Evolutionary conservation across 2,329 filamentous ascomycete species (phyloP).

Genomic region (Elsinoe perseae): DNA sequence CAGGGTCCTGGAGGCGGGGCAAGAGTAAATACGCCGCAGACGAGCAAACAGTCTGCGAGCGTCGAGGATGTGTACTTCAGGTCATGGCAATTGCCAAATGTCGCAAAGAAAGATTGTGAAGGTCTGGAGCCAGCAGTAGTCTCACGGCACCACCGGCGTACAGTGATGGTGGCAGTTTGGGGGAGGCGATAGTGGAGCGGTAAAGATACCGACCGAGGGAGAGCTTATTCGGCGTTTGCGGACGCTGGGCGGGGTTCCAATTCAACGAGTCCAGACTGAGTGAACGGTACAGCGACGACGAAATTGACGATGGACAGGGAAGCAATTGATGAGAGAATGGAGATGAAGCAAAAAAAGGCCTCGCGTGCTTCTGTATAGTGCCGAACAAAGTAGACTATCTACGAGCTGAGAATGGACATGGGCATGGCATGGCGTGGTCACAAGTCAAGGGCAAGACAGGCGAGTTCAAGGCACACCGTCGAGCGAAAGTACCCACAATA

Average conservation of each 20-base stretch:
- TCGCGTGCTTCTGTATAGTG: slow-evolving; percentile 4
- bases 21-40: neutral
- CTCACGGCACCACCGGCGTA: slow-evolving; percentile 9
- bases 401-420: neutral
- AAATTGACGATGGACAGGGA: neutral
- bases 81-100: neutral
- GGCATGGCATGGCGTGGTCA: neutral
- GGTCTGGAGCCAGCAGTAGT: slow-evolving; percentile 1
- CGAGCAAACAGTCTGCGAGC: neutral
- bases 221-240: slow-evolving; percentile 6
- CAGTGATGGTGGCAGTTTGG: slow-evolving; percentile 8
- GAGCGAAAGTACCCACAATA: neutral
- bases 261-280: too few relatives aligned
- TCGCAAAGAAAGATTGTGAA: neutral
- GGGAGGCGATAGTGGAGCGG: slow-evolving; percentile 9
- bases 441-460: too few relatives aligned
- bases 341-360: too few relatives aligned
- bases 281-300: too few relatives aligned
- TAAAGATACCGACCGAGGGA: neutral
- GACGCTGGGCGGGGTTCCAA: too few relatives aligned
- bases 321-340: neutral
- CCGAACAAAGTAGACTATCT: neutral
- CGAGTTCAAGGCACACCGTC: neutral
- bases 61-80: neutral
- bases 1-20: neutral